Base-by-base conservation (phyloP, 2,329 filamentous ascomycete genomes). In the Pseudogymnoascus sp. region DNA sequence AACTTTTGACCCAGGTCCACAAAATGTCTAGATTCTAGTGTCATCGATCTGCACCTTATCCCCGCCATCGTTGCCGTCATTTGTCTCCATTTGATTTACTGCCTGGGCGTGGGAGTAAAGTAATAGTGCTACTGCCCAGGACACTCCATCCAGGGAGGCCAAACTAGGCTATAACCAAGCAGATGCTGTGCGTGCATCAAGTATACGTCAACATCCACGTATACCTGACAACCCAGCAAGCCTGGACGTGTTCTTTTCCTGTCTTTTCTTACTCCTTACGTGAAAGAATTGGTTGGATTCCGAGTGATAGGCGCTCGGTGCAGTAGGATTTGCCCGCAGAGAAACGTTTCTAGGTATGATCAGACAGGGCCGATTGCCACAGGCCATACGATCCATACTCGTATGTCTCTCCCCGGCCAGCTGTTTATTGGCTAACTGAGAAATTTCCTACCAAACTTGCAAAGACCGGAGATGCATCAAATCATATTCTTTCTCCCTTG, bases 291-390 rank as follows among this genome's bases (percentile, higher is more conserved):
- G 45, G 45, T 52, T 12, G 26, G 45, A 30, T 9, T 6, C 26
- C n/a, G 26, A 18, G 9, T 30, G 45, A 52, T 52, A 30, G 45
- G 45, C 26, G n/a, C 45, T 10, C 45, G 15, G 45, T 52, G n/a
- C 15, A 13, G 23, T 30, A n/a, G n/a, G 45, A 7, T 30, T 30
- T 52, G 23, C 9, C 41, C 23, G 45, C 26, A 18, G 9, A 52
- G 21, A 52, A 52, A 52, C 45, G 45, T 52, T 52, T 52, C 45
- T n/a, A 52, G 45, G 45, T 30, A 52, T n/a, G 45, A 30, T 52
- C 45, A 30, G 45, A 52, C 45, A 30, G 23, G 45, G 45, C 26
- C 45, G 23, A 52, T 52, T 52, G 45, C 45, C n/a, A 28, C 45
- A 15, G 15, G 9, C 41, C 41, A 52, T 52, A 52, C 26, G 5